Evolutionary conservation across 2,329 filamentous ascomycete genomes (phyloP), one percentile per base, ranked within the genome.

Genomic region (Monilinia fructigena): DNA sequence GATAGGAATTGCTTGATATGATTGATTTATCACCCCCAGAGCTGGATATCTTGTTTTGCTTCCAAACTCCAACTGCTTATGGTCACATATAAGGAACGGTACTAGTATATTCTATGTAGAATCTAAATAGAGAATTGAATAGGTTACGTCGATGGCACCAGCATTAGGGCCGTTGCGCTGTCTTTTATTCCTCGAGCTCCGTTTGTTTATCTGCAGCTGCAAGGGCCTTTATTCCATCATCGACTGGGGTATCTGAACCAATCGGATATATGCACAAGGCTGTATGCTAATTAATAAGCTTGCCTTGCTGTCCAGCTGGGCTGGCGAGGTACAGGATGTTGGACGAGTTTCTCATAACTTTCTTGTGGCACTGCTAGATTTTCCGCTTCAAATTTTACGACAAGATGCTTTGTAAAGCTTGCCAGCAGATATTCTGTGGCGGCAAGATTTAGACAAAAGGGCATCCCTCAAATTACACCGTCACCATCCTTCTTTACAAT

Each of bases 401-500:
- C 1, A 54, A 31, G 28, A 54, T 54, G 52, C 52, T 31, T 31
- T 54, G 52, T 18, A 12, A 54, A 31, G 23, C 18, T 20, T 54
- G 52, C 23, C 52, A 31, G 16, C 12, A 54, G 16, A 54, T 54
- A 54, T 61, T 52, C 20, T 38, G n/a, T 26, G 45, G 0, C 12
- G n/a, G 18, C 56, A 3, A 35, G n/a, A 35, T 4, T 7, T 20
- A 35, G 2, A 1, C 0, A 20, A 23, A 7, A 0, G 18, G 2
- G 0, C 0, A 4, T 12, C 14, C 5, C 4, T 3, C 10, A 11
- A 2, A 42, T 28, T 2, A 6, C 10, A 16, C n/a, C 56, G 14
- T 31, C 56, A 61, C 18, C 58, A 61, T 38, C 2, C n/a, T 38
- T 50, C 59, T 40, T 40, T 61, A 45, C 59, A 61, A 61, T 35